A percentile compares a stretch with the other conserved stretches of the same genome.
These are phyloP conservation scores for Orobanche coerulescens DNA, from an alignment of 257 asterid genomes.

Conservation along the genomic window DNA sequence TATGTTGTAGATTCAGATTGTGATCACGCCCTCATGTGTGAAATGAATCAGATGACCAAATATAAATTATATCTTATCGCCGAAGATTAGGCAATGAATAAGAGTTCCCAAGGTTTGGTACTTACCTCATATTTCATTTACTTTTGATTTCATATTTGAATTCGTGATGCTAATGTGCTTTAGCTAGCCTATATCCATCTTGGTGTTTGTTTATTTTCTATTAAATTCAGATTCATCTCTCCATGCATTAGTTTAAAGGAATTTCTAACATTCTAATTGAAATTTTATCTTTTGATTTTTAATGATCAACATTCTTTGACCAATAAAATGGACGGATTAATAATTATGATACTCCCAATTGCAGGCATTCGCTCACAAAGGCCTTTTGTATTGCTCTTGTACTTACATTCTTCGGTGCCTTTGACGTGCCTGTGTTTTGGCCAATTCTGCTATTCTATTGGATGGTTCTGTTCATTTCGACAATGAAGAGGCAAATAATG, in stretches of 20 bases:
- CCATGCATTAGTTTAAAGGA: background rate
- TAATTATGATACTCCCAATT: constrained; percentile 14
- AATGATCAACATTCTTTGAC: background rate
- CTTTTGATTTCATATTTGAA: background rate
- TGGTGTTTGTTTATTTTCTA: background rate
- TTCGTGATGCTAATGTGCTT: background rate
- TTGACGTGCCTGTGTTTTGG: constrained; percentile 97
- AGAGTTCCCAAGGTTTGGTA: background rate
- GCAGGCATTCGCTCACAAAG: constrained; percentile 83
- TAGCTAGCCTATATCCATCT: constrained; percentile 14
- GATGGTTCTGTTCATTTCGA: constrained; percentile 68
- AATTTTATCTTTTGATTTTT: background rate
- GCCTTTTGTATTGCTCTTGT: constrained; percentile 72
- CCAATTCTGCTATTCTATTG: constrained; percentile 94
- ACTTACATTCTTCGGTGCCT: constrained; percentile 88
- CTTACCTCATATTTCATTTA: background rate
- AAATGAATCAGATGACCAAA: background rate
- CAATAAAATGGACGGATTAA: constrained; percentile 17
- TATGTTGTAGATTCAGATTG: background rate
- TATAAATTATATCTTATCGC: background rate
- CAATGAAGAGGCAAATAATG: constrained; percentile 98
- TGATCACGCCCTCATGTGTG: background rate
- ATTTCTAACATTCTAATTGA: background rate
- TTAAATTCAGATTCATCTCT: background rate
- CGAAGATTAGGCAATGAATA: background rate